Evolutionary conservation across 352 stramenopile species (phyloP).

Genomic region (Phytophthora citricola): DNA sequence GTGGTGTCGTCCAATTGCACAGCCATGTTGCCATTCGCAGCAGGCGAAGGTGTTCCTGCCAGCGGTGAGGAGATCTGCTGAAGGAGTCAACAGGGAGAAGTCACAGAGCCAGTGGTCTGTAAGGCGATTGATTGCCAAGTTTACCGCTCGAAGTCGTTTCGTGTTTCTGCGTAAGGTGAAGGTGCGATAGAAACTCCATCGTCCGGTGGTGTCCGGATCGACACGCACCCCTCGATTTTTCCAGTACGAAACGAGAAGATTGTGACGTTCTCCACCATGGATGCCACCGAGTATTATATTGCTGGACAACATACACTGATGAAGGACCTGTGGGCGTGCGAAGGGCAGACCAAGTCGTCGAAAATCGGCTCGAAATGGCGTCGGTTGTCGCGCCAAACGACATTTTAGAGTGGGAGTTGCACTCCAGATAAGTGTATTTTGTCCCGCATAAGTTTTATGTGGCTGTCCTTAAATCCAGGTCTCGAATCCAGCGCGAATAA

Average conservation of each 20-base stretch:
- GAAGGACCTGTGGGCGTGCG: too few species aligned
- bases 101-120: neutral
- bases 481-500: too few species aligned
- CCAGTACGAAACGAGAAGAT: constrained; percentile 1
- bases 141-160: neutral
- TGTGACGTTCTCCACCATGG: constrained; percentile 2
- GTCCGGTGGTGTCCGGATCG: constrained; percentile 15
- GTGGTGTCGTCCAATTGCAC: constrained; percentile 20
- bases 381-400: constrained; percentile 1
- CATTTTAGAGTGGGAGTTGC: constrained; percentile 5
- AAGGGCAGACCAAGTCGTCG: too few species aligned
- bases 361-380: neutral
- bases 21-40: neutral
- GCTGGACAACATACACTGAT: neutral
- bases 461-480: too few species aligned
- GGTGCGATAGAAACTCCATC: constrained; percentile 25
- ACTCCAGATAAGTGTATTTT: neutral
- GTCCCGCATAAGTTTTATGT: too few species aligned
- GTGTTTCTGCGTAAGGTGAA: too few species aligned
- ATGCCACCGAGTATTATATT: neutral
- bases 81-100: constrained; percentile 6
- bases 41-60: neutral
- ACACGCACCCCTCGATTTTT: constrained; percentile 1
- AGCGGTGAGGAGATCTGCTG: neutral
- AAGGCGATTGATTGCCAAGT: constrained; percentile 1